phyloP scores from a whole-genome alignment of 768 basidiomycete genomes.

The Neoboletus magnificus region DNA sequence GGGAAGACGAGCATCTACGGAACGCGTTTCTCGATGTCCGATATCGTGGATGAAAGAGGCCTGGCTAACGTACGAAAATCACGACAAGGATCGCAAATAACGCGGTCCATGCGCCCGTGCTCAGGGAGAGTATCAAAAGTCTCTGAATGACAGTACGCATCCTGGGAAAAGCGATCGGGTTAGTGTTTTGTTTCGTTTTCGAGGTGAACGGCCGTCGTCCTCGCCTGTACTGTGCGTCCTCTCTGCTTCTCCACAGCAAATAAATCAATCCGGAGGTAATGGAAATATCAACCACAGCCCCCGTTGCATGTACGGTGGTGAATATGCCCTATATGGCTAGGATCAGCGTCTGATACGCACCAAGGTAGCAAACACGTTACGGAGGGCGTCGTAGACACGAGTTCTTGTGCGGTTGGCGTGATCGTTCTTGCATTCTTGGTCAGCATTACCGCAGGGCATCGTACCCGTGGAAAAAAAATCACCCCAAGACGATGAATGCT shows the following conservation, averaged over 20 bases:
- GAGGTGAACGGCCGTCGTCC: background rate
- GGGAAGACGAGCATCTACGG: conserved; percentile 12
- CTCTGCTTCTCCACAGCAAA: conserved; percentile 15
- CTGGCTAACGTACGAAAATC: conserved; percentile 10
- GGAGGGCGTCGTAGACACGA: conserved; percentile 3
- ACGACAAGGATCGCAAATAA: conserved; percentile 12
- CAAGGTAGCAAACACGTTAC: background rate
- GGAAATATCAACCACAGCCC: conserved; percentile 12
- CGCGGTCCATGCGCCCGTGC: conserved; percentile 18
- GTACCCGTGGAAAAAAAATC: background rate
- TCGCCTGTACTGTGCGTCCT: conserved; percentile 14
- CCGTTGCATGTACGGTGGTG: background rate
- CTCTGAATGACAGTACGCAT: conserved; percentile 17
- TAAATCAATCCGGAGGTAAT: conserved; percentile 11
- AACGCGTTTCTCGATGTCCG: background rate
- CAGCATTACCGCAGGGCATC: background rate
- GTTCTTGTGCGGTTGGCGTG: conserved; percentile 10
- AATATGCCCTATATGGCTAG: conserved; percentile 5
- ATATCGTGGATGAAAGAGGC: background rate
- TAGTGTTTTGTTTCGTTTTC: background rate
- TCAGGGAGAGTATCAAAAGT: conserved; percentile 14
- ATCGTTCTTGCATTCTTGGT: conserved; percentile 6
- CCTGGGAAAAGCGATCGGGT: background rate
- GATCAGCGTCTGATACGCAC: background rate
- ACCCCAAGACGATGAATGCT: conserved; percentile 16